Evolutionary conservation across 805 yeast genomes (phyloP).

Genomic region (Grigorovia transvaalensis): DNA sequence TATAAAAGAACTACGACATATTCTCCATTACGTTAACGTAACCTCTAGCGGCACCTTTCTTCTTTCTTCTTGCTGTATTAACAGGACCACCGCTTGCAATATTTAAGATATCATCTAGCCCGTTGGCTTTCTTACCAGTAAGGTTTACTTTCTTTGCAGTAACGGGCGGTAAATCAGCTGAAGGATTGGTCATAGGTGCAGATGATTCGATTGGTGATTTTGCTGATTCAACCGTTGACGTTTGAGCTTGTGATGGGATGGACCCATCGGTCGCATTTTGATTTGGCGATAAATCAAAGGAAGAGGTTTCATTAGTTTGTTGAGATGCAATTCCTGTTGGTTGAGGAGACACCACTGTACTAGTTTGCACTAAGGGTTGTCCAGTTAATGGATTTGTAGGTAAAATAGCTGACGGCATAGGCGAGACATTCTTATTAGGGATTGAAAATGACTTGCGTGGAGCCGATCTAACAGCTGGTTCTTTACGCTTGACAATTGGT

Average conservation of each 20-base stretch:
- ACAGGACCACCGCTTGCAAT: constrained; percentile 17
- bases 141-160: constrained; percentile 7
- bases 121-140: constrained; percentile 30
- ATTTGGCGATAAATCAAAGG: neutral
- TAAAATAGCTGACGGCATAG: constrained; percentile 14
- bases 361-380: constrained; percentile 11
- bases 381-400: constrained; percentile 29
- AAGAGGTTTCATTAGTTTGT: constrained; percentile 1
- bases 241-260: neutral
- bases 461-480: constrained; percentile 24
- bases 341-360: neutral
- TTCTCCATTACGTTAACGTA: constrained; percentile 57
- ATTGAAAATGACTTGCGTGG: constrained; percentile 26
- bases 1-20: neutral
- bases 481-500: constrained; percentile 32
- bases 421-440: constrained; percentile 18
- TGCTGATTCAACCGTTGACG: neutral
- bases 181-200: constrained; percentile 8
- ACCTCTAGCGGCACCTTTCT: constrained; percentile 42
- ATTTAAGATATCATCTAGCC: constrained; percentile 38
- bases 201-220: constrained; percentile 2
- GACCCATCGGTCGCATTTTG: neutral
- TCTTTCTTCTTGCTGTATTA: constrained; percentile 25
- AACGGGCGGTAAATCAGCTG: constrained; percentile 9
- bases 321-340: neutral